Evolutionary conservation across 208 protist genomes (phyloP).

Genomic region (Wallacemonas sp.): DNA sequence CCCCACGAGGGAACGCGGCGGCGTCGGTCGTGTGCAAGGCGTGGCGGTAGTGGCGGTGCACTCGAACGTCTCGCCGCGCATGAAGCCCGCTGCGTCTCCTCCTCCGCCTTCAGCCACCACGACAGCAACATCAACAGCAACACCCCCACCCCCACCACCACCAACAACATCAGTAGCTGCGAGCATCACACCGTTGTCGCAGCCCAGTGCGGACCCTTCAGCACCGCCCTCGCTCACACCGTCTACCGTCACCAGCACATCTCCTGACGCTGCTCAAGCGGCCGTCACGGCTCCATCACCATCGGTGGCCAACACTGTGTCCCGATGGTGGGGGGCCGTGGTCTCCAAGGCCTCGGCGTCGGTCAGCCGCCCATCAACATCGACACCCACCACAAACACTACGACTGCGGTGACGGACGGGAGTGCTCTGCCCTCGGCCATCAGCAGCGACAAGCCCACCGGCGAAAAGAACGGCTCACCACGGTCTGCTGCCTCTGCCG

Average conservation of each 20-base stretch:
- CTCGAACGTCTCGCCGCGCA: too few relatives aligned
- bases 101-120: too few relatives aligned
- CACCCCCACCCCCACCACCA: background rate
- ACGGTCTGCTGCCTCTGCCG: too few relatives aligned
- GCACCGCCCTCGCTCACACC: too few relatives aligned
- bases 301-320: background rate
- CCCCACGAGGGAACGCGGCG: background rate
- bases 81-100: too few relatives aligned
- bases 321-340: slow-evolving; percentile 8
- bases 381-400: background rate
- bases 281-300: background rate
- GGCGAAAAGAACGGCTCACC: too few relatives aligned
- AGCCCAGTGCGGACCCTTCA: too few relatives aligned
- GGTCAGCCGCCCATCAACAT: background rate
- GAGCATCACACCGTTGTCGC: background rate
- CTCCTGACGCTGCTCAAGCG: too few relatives aligned
- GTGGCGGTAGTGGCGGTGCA: background rate
- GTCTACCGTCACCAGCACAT: too few relatives aligned
- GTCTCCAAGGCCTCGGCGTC: background rate
- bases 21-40: slow-evolving; percentile 11
- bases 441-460: background rate
- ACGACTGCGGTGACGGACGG: slow-evolving; percentile 8
- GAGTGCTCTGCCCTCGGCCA: too few relatives aligned
- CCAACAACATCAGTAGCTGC: background rate
- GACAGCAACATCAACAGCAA: background rate